A percentile compares a stretch with the other conserved stretches of the same genome.
Conservation (phyloP, 176 grass and related monocot genomes). For the Musa schizocarpa region DNA sequence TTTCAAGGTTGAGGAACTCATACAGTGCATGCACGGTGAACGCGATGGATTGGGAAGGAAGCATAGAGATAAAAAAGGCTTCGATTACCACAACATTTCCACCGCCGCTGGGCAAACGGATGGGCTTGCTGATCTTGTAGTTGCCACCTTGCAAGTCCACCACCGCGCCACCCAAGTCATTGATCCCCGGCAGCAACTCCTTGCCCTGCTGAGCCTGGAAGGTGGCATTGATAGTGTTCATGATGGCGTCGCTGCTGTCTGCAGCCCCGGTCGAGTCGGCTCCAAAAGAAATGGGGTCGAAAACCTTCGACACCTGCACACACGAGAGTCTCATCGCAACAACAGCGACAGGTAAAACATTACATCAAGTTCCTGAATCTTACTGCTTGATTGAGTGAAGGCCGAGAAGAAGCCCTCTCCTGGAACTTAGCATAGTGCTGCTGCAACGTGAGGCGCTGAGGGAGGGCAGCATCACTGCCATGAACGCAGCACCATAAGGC, state of each 20-base stretch:
- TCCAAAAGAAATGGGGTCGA: constrained; percentile 16
- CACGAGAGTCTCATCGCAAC: background rate
- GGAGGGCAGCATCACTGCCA: no score
- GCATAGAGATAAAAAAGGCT: no score
- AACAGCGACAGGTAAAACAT: background rate
- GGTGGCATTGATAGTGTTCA: constrained; percentile 21
- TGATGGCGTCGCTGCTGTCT: constrained; percentile 29
- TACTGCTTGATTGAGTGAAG: background rate
- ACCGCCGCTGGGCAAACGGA: constrained; percentile 29
- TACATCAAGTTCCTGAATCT: background rate
- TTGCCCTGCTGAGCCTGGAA: constrained; percentile 18
- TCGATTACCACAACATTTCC: constrained; percentile 28
- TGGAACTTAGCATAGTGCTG: constrained; percentile 22
- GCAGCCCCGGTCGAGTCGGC: constrained; percentile 30
- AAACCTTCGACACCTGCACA: constrained; percentile 9
- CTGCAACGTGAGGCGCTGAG: constrained; percentile 7
- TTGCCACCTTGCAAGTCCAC: constrained; percentile 30
- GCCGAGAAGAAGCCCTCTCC: constrained; percentile 12
- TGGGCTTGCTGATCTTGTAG: constrained; percentile 26
- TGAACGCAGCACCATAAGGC: no score
- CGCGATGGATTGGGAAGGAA: no score
- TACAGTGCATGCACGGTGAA: no score
- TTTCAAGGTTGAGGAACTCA: no score
- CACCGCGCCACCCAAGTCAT: constrained; percentile 30
- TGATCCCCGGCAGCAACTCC: constrained; percentile 20